Base-by-base conservation (phyloP, 2,329 filamentous ascomycete species). In the Hypomyces rosellus region DNA sequence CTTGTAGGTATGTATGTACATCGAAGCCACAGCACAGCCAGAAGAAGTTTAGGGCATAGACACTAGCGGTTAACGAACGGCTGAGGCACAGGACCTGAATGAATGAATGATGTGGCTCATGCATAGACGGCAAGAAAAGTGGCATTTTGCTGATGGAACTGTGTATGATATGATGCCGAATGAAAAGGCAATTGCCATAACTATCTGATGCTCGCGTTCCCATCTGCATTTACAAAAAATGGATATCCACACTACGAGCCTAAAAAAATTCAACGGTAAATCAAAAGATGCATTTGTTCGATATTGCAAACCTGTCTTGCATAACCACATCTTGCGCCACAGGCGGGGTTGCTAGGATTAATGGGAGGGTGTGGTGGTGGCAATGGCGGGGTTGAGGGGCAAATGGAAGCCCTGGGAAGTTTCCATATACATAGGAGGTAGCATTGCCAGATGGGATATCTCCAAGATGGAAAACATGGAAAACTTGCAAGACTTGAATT, bases 51-150 rank as follows among this genome's bases (percentile, higher is more conserved):
- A 50, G 47, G 25, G 37, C 41, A 18, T 14, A 14, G 34, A 33
- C 42, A 34, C 39, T 11, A 39, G 34, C 16, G 18, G 25, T 37
- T 46, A 38, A 36, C 14, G 15, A 40, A 15, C 22, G 18, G 41
- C 40, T 42, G 40, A 42, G 16, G 13, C 20, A 18, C 40, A 30
- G 25, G 6, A 30, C 25, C 8, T 7, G 25, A n/a, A n/a, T 30
- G 9, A n/a, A n/a, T 30, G 25, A 55, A 55, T 55, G 56, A 57
- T 57, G 49, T 42, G 34, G 48, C n/a, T 39, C 18, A 36, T 5
- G 13, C 20, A 43, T 25, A 14, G 15, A 15, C 20, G 53, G 51
- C 33, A 60, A 59, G 41, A 55, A 61, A 15, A 46, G 16, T 18
- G 12, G 12, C 36, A 38, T 38, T n/a, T n/a, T 12, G 14, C 16